phyloP scores from a whole-genome alignment of 306 rosid genomes.

The Pueraria montana region DNA sequence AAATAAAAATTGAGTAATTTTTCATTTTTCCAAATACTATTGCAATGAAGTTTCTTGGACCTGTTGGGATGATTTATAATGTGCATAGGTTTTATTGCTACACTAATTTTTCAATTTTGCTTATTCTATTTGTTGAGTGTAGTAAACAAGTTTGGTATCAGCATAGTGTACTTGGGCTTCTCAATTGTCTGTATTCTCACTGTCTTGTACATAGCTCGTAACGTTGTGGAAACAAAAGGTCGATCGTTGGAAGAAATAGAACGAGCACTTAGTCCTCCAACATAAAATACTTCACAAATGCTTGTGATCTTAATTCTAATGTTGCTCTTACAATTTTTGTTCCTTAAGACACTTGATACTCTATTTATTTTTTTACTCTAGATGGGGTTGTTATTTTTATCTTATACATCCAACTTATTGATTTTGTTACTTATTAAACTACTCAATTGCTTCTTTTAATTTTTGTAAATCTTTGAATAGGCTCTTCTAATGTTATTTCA shows the following conservation, averaged over 20 bases:
- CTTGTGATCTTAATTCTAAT: no score
- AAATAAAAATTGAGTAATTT: no score
- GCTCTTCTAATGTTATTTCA: no score
- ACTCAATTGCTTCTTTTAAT: no score
- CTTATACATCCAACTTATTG: no score
- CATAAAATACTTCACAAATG: conserved; percentile 40
- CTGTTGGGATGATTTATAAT: neutral
- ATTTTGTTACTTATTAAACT: no score
- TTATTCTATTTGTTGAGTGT: conserved; percentile 75
- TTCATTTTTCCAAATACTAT: no score
- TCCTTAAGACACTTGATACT: neutral
- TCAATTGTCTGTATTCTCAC: conserved; percentile 74
- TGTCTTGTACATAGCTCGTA: conserved; percentile 71
- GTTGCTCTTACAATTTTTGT: neutral
- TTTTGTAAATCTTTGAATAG: no score
- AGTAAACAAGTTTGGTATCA: no score
- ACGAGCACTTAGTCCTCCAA: conserved; percentile 63
- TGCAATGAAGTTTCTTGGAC: neutral
- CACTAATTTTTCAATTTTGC: conserved; percentile 1
- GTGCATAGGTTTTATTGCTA: neutral
- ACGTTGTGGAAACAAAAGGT: conserved; percentile 90
- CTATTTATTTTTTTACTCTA: neutral
- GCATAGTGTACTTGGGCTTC: no score
- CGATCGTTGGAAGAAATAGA: conserved; percentile 92
- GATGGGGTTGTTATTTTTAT: neutral